These are phyloP conservation scores for Tricholoma sp. DNA, from an alignment of 768 basidiomycete genomes.

Conservation along the genomic window DNA sequence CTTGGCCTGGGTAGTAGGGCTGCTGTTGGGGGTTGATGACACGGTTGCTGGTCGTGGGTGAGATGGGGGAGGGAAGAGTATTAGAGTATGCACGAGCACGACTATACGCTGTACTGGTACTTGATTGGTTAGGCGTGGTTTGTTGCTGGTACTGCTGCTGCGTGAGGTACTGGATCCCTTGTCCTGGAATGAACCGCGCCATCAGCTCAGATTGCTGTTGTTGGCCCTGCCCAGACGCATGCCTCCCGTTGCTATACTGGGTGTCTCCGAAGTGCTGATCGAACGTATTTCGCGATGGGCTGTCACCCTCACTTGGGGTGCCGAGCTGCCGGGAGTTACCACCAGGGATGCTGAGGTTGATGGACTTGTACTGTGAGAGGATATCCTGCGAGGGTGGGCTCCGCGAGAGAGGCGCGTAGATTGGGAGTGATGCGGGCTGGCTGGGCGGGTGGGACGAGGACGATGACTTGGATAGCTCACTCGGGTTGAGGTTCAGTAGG, in stretches of 20 bases:
- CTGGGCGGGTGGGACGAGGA: constrained; percentile 52
- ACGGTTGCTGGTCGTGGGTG: constrained; percentile 35
- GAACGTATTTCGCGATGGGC: constrained; percentile 41
- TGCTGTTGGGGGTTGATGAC: constrained; percentile 42
- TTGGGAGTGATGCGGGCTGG: constrained; percentile 73
- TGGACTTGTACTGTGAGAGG: constrained; percentile 48
- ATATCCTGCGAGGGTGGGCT: constrained; percentile 55
- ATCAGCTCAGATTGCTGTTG: constrained; percentile 35
- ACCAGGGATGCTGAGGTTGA: constrained; percentile 55
- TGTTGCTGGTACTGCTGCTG: constrained; percentile 13
- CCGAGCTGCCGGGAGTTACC: constrained; percentile 45
- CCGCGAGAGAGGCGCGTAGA: constrained; percentile 65
- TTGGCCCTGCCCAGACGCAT: constrained; percentile 15
- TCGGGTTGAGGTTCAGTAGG: constrained; percentile 50
- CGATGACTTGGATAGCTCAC: constrained; percentile 33
- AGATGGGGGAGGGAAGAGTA: constrained; percentile 49
- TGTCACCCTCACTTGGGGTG: constrained; percentile 61
- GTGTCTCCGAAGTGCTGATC: constrained; percentile 42
- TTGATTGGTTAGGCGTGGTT: constrained; percentile 14
- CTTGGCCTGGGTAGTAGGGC: constrained; percentile 37
- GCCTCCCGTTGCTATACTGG: constrained; percentile 24
- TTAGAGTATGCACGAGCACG: constrained; percentile 39
- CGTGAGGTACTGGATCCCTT: constrained; percentile 22
- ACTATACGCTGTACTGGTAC: constrained; percentile 23
- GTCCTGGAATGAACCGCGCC: constrained; percentile 60